Evolutionary conservation across 208 protist species (phyloP).

Genomic region (Trypanosoma mega): DNA sequence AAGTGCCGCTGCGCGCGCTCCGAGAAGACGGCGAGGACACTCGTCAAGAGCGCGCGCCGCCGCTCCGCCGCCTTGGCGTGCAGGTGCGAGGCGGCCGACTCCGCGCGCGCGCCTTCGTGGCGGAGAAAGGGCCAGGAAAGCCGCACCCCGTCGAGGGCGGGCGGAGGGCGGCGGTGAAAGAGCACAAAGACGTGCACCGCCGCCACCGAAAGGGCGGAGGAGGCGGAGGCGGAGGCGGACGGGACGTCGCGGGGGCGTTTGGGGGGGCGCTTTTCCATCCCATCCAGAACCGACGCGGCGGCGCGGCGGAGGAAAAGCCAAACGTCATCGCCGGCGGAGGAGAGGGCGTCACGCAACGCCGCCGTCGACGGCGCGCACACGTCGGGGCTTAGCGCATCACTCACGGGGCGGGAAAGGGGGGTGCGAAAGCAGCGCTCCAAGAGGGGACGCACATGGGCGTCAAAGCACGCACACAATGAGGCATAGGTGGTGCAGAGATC

Average conservation of each 20-base stretch:
- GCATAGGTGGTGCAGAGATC: slow-evolving; percentile 22
- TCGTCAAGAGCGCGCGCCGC: slow-evolving; percentile 57
- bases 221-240: too few species aligned
- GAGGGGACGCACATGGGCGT: slow-evolving; percentile 31
- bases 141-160: slow-evolving; percentile 43
- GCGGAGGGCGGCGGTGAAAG: slow-evolving; percentile 55
- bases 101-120: slow-evolving; percentile 45
- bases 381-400: slow-evolving; percentile 66
- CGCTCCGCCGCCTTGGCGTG: slow-evolving; percentile 69
- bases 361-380: slow-evolving; percentile 59
- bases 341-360: slow-evolving; percentile 49
- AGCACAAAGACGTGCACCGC: slow-evolving; percentile 78
- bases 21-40: slow-evolving; percentile 78
- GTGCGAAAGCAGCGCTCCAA: slow-evolving; percentile 48
- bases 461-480: slow-evolving; percentile 27
- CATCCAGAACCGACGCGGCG: slow-evolving; percentile 39
- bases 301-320: slow-evolving; percentile 70
- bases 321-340: slow-evolving; percentile 57
- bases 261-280: too few species aligned
- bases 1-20: slow-evolving; percentile 80
- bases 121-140: slow-evolving; percentile 70
- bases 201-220: slow-evolving; percentile 16
- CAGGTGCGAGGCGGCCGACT: slow-evolving; percentile 66
- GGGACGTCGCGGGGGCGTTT: too few species aligned
- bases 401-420: slow-evolving; percentile 39